Conservation (phyloP, 257 asterid species). For the Galeopsis tetrahit region DNA sequence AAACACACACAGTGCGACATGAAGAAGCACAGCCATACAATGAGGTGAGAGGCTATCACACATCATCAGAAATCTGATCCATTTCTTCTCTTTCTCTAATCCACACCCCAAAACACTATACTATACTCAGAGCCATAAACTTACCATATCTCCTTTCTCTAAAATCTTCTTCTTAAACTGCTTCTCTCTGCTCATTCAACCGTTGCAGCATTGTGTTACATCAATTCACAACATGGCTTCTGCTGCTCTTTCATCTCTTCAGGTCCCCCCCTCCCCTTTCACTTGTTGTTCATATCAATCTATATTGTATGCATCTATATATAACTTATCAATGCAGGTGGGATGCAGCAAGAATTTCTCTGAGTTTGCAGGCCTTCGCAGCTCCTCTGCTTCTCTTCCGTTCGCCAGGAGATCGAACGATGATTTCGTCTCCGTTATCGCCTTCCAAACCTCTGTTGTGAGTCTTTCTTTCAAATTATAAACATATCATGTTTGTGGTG, state of each 20-base stretch:
- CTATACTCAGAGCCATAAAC: slow-evolving; percentile 33
- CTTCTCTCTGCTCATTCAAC: slow-evolving; percentile 22
- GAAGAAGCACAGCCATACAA: slow-evolving; percentile 72
- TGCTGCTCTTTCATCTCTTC: slow-evolving; percentile 87
- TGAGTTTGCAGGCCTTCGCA: slow-evolving; percentile 77
- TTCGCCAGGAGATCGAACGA: slow-evolving; percentile 61
- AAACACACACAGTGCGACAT: neutral
- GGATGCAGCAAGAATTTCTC: slow-evolving; percentile 82
- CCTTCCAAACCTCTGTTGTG: slow-evolving; percentile 86
- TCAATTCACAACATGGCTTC: slow-evolving; percentile 59
- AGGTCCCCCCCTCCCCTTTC: slow-evolving; percentile 42
- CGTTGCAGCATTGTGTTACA: slow-evolving; percentile 39
- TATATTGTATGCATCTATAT: neutral
- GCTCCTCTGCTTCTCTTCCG: slow-evolving; percentile 64
- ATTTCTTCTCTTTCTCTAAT: slow-evolving; percentile 37
- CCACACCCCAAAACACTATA: slow-evolving; percentile 30
- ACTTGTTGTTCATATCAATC: neutral
- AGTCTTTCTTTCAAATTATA: slow-evolving; percentile 38
- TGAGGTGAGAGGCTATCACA: slow-evolving; percentile 74
- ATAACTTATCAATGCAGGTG: slow-evolving; percentile 46
- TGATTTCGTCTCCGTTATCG: slow-evolving; percentile 63
- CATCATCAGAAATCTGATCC: slow-evolving; percentile 73
- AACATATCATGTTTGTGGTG: too few relatives aligned
- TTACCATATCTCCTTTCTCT: slow-evolving; percentile 34
- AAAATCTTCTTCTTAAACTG: slow-evolving; percentile 24